These are phyloP conservation scores for Paramecium bursaria DNA, from an alignment of 73 alveolate genomes.

Conservation along the genomic window DNA sequence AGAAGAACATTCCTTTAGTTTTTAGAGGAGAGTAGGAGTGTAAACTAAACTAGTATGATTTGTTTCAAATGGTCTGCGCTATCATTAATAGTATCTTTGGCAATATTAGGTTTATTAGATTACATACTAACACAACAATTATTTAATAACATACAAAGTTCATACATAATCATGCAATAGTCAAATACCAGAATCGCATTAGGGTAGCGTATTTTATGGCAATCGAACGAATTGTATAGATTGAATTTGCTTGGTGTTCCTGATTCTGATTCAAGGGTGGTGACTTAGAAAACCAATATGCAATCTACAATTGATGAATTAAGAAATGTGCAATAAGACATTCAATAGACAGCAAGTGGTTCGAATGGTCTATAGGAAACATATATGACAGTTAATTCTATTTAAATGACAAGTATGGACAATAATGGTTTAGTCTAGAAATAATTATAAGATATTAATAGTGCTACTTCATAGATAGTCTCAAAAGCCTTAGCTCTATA, in stretches of 20 bases:
- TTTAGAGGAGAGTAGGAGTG: conserved; percentile 44
- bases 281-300: conserved; percentile 11
- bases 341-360: neutral
- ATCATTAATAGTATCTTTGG: conserved; percentile 18
- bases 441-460: conserved; percentile 34
- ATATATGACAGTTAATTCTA: conserved; percentile 25
- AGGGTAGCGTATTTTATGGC: conserved; percentile 48
- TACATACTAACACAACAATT: conserved; percentile 48
- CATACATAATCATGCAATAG: conserved; percentile 55
- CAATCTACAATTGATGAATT: conserved; percentile 47
- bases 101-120: conserved; percentile 56
- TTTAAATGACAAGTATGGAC: conserved; percentile 47
- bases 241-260: conserved; percentile 17
- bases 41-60: conserved; percentile 52
- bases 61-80: conserved; percentile 69
- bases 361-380: conserved; percentile 5
- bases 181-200: conserved; percentile 58
- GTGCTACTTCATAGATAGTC: conserved; percentile 60
- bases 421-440: conserved; percentile 29
- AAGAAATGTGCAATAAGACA: neutral
- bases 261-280: conserved; percentile 12
- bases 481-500: conserved; percentile 60
- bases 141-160: conserved; percentile 34
- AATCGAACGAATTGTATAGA: conserved; percentile 41
- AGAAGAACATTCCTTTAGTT: conserved; percentile 58